Conservation (phyloP, 23 red algal genomes). For the Gracilaria caudata region DNA sequence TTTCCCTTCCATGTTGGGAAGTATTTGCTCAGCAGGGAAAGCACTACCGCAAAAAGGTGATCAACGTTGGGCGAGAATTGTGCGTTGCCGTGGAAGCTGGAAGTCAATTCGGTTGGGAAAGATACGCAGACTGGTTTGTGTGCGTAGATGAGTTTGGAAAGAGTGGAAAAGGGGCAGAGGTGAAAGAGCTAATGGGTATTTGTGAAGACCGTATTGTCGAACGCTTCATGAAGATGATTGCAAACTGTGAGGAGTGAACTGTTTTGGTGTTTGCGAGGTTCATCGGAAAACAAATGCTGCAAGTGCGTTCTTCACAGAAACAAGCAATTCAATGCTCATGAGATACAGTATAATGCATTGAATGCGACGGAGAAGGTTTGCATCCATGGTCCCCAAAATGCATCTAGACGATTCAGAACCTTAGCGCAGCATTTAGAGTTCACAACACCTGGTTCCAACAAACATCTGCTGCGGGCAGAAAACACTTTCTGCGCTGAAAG, state of each 20-base stretch:
- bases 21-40: constrained; percentile 78
- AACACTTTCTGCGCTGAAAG: too few species aligned
- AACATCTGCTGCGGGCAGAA: too few species aligned
- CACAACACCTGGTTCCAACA: too few species aligned
- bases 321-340: too few species aligned
- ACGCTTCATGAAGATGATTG: constrained; percentile 40
- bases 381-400: too few species aligned
- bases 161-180: constrained; percentile 74
- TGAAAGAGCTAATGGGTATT: constrained; percentile 77
- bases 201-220: constrained; percentile 48
- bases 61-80: constrained; percentile 48
- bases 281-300: too few species aligned
- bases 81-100: constrained; percentile 81
- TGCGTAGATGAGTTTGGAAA: constrained; percentile 86
- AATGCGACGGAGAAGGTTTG: too few species aligned
- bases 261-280: not conserved
- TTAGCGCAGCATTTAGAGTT: too few species aligned
- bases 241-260: not conserved
- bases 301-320: too few species aligned
- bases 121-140: constrained; percentile 69
- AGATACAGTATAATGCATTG: too few species aligned
- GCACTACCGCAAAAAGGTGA: constrained; percentile 69
- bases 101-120: constrained; percentile 83
- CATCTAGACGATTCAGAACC: too few species aligned
- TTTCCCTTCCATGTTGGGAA: constrained; percentile 96